A percentile compares a stretch with the other conserved stretches of the same genome.
Evolutionary conservation across 2,329 filamentous ascomycete genomes (phyloP).

Genomic region (Fusarium guadeloupense): DNA sequence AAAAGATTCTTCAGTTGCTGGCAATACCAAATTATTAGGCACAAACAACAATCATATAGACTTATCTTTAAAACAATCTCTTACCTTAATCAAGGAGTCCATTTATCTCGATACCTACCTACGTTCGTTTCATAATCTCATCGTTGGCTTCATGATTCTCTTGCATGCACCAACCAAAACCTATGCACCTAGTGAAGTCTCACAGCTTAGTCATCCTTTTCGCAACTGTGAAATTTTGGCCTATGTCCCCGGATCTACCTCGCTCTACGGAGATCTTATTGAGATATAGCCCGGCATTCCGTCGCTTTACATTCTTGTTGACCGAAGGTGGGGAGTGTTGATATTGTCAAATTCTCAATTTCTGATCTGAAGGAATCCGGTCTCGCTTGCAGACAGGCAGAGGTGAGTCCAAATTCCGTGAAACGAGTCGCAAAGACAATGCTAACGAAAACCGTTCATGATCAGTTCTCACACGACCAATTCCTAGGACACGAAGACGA

Average conservation of each 20-base stretch:
- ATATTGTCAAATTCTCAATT: neutral
- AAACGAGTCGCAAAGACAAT: constrained; percentile 1
- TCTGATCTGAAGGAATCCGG: neutral
- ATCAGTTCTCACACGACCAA: constrained; percentile 3
- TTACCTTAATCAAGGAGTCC: too few species aligned
- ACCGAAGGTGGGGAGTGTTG: constrained; percentile 3
- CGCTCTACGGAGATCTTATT: constrained; percentile 11
- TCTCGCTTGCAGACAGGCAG: neutral
- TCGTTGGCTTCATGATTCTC: neutral
- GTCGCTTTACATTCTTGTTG: constrained; percentile 16
- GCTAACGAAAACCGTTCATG: constrained; percentile 8
- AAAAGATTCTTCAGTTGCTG: too few species aligned
- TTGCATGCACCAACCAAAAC: constrained; percentile 16
- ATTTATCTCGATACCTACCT: too few species aligned
- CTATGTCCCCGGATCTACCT: constrained; percentile 6
- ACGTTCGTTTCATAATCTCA: too few species aligned
- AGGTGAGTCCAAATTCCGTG: constrained; percentile 21
- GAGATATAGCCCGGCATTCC: constrained; percentile 21
- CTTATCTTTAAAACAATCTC: too few species aligned
- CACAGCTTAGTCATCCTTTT: constrained; percentile 34
- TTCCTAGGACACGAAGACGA: neutral
- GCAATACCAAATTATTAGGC: too few species aligned
- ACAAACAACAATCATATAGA: too few species aligned
- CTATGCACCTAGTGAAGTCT: constrained; percentile 11
- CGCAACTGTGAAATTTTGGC: constrained; percentile 38